A percentile compares a stretch with the other conserved stretches of the same genome.
Evolutionary conservation across 2,329 filamentous ascomycete species (phyloP).

Genomic region (Penicillium sp.): DNA sequence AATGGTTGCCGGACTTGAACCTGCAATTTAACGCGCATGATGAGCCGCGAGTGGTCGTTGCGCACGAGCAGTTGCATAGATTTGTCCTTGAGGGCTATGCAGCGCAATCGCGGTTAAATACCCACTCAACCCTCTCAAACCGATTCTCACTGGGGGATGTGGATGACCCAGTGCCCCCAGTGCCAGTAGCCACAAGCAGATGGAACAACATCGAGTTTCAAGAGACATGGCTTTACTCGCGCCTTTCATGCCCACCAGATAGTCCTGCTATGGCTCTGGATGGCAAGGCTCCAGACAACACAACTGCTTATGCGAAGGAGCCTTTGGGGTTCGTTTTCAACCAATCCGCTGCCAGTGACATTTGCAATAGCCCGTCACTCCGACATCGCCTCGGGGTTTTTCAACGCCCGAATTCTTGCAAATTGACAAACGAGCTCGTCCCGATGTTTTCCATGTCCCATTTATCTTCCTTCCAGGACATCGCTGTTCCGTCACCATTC

Average conservation of each 20-base stretch:
- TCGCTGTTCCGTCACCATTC: conserved; percentile 14
- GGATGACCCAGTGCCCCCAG: not conserved
- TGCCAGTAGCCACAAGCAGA: not conserved
- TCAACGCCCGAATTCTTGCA: conserved; percentile 12
- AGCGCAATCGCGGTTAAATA: not conserved
- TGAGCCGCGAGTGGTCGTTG: not conserved
- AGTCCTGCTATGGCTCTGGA: conserved; percentile 10
- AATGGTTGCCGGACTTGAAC: not conserved
- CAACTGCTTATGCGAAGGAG: not conserved
- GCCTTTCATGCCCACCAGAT: conserved; percentile 17
- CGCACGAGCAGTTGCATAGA: not conserved
- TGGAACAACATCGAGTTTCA: conserved; percentile 13
- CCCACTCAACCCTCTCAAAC: not conserved
- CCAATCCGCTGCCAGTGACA: not conserved
- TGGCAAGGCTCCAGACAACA: not conserved
- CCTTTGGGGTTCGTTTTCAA: not conserved
- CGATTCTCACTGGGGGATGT: not conserved
- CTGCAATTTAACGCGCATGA: not conserved
- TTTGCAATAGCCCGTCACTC: not conserved
- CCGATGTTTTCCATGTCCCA: conserved; percentile 11
- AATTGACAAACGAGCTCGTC: conserved; percentile 10
- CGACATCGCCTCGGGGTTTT: not conserved
- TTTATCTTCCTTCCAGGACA: conserved; percentile 19
- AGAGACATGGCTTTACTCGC: conserved; percentile 16
- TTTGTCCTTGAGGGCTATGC: not conserved